Evolutionary conservation across 306 rosid genomes (phyloP).

Genomic region (Macrotyloma uniflorum): DNA sequence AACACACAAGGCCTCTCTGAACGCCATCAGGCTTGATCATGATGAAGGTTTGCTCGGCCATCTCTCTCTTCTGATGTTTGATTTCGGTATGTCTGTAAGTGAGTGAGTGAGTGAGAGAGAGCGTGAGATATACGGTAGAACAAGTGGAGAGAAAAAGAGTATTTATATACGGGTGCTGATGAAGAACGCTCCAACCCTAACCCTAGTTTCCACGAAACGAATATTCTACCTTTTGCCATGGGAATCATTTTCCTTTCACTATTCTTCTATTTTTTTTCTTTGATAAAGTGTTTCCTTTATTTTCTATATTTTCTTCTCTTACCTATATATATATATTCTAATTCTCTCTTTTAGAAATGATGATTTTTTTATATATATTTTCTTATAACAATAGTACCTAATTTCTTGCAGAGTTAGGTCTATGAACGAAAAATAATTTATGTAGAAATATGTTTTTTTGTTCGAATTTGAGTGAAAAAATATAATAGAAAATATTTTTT

Average conservation of each 20-base stretch:
- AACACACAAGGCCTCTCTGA: constrained; percentile 81
- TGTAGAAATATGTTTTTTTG: too few relatives aligned
- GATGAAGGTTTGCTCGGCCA: constrained; percentile 83
- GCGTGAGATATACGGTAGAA: neutral
- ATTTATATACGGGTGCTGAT: constrained; percentile 28
- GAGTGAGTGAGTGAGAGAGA: neutral
- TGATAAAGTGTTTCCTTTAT: too few relatives aligned
- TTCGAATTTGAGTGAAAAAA: too few relatives aligned
- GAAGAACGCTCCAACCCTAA: constrained; percentile 24
- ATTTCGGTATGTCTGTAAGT: neutral
- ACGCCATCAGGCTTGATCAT: constrained; percentile 97
- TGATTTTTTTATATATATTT: too few relatives aligned
- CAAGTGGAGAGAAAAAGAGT: neutral
- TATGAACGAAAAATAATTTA: too few relatives aligned
- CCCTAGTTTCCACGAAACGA: constrained; percentile 35
- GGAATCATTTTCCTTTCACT: constrained; percentile 10
- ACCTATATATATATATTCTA: too few relatives aligned
- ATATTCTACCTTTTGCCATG: constrained; percentile 9
- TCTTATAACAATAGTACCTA: too few relatives aligned
- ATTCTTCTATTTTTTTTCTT: too few relatives aligned
- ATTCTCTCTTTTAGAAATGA: too few relatives aligned
- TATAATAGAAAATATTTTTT: too few relatives aligned
- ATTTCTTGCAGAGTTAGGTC: too few relatives aligned
- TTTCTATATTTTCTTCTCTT: too few relatives aligned
- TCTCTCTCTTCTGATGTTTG: constrained; percentile 24